Evolutionary conservation across 1,284 basidiomycete species (phyloP), one percentile per base, ranked within the genome.

Genomic region (Trametes versicolor): DNA sequence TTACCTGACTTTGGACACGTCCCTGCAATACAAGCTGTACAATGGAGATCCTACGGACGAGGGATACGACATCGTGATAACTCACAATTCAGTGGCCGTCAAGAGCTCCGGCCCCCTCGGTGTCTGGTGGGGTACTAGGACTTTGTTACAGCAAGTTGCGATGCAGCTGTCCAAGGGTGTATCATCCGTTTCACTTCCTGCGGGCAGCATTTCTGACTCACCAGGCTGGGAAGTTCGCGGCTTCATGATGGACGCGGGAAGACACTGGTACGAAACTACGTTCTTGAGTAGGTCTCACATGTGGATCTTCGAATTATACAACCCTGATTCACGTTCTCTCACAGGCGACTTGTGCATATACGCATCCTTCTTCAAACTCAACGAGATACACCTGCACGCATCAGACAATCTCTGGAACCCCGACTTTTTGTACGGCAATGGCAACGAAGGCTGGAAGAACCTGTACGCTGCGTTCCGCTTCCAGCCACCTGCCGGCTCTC

Each of bases 211-310:
- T 0, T 61, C 56, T 1, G 79, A 80, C 64, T 70, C 73, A 21
- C 80, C 80, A 1, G 79, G 77, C 10, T 81, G 79, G 78, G 74
- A 74, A 27, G 76, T 78, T 2, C 72, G 79, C 7, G 79, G 80
- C 10, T 76, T 79, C 63, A 81, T 81, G 80, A 72, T 81, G 19
- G 79, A 80, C 60, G 76, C 73, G 12, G 78, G 76, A 0, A 71
- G 79, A 34, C 78, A 80, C 62, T 80, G 74, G 72, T 81, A 77
- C 58, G 72, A 72, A 23, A 67, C 72, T 0, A 62, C 58, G 0
- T 74, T 75, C 61, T 61, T 75, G 19, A 54, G 74, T 73, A 48
- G n/a, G 27, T 1, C n/a, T n/a, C 6, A 5, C 48, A 0, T 15
- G 13, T 49, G 2, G 17, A 29, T 27, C 4, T 4, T 48, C 5